phyloP scores from a whole-genome alignment of 129 eudicot genomes.

The Tagetes patula region DNA sequence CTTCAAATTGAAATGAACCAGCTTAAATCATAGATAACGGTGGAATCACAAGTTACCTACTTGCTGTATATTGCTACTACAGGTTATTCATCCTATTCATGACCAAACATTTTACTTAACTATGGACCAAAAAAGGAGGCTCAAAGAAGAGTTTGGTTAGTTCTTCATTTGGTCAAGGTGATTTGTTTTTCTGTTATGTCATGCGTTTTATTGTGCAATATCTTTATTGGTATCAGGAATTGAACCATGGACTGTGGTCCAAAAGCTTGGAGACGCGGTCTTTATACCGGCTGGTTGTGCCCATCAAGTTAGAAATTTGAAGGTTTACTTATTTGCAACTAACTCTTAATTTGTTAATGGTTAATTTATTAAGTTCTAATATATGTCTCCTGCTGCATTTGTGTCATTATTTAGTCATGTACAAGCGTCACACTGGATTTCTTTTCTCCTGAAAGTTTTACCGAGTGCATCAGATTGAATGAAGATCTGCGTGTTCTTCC shows the following conservation, averaged over 20 bases:
- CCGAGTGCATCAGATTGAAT: slow-evolving; percentile 39
- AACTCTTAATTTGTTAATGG: not conserved
- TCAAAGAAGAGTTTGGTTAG: slow-evolving; percentile 55
- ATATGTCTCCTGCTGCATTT: slow-evolving; percentile 3
- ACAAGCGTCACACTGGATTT: slow-evolving; percentile 45
- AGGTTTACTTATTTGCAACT: slow-evolving; percentile 25
- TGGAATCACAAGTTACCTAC: not conserved
- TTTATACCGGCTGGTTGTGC: slow-evolving; percentile 54
- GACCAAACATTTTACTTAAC: slow-evolving; percentile 52
- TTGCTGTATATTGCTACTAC: not conserved
- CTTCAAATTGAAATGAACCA: not conserved
- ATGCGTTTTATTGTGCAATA: slow-evolving; percentile 28
- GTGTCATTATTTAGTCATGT: slow-evolving; percentile 40
- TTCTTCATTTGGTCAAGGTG: not conserved
- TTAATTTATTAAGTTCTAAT: not conserved
- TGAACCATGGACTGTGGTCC: slow-evolving; percentile 52
- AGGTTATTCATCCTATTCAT: slow-evolving; percentile 57
- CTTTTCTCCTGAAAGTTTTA: slow-evolving; percentile 53
- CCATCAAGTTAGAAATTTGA: slow-evolving; percentile 53
- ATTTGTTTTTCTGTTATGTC: not conserved
- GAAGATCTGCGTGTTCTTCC: slow-evolving; percentile 46
- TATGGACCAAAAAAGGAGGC: slow-evolving; percentile 42
- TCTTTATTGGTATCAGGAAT: slow-evolving; percentile 41
- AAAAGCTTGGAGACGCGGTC: slow-evolving; percentile 48
- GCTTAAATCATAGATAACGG: not conserved